A percentile compares a stretch with the other conserved stretches of the same genome.
phyloP scores from a whole-genome alignment of 441 rosid species.

The Corymbia calophylla region DNA sequence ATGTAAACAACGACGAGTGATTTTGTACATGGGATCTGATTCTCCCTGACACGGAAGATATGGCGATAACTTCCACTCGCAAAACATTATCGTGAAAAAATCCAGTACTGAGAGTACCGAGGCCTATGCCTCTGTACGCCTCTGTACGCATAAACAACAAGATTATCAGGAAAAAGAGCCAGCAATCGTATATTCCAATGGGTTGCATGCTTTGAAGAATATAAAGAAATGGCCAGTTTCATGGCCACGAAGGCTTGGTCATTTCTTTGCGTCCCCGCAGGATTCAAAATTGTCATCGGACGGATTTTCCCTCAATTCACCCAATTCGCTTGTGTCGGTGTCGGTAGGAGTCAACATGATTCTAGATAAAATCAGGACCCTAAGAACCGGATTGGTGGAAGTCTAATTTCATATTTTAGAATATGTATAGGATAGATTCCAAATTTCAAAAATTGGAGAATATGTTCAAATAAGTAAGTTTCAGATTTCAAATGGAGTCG shows the following conservation, averaged over 20 bases:
- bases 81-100: neutral
- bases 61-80: neutral
- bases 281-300: neutral
- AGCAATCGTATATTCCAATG: neutral
- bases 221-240: neutral
- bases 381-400: too few species aligned
- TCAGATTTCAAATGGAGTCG: too few species aligned
- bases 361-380: too few species aligned
- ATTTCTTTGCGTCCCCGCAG: neutral
- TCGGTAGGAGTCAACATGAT: too few species aligned
- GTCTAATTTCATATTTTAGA: too few species aligned
- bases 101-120: neutral
- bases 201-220: neutral
- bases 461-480: too few species aligned
- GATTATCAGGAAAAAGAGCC: neutral
- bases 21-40: neutral
- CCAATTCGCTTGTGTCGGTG: too few species aligned
- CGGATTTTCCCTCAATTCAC: neutral
- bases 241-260: neutral
- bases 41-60: neutral
- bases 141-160: neutral
- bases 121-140: neutral
- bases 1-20: neutral
- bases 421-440: too few species aligned
- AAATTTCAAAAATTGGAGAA: too few species aligned